Base-by-base conservation (phyloP, 1,284 basidiomycete genomes). In the Abortiporus biennis region DNA sequence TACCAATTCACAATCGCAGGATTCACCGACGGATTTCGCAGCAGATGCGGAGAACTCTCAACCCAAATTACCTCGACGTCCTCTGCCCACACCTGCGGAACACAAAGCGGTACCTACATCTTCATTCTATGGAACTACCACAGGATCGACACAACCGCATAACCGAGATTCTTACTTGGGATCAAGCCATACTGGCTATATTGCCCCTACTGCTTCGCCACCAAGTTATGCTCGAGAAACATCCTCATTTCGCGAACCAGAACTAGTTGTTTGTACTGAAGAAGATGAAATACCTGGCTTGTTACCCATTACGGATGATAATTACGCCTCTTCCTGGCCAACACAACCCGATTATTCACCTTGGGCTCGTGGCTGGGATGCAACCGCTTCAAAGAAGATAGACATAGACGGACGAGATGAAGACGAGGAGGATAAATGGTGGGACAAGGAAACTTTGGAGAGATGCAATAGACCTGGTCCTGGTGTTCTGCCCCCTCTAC, bases 371-470 rank as follows among this genome's bases (percentile, higher is more conserved):
- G 36, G 15, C 21, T 21, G 37, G 9, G 20, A 12, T 17, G 12
- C 37, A 17, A 19, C 3, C 15, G 11, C 34, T 4, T 49, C 51
- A 4, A 61, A 56, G 41, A 61, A 61, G 25, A 54, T 68, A 29
- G 55, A 49, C 43, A 80, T 85, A 51, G 72, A 75, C 58, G 79
- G 74, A 4, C 68, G 81, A 38, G 67, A 69, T 43, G 63, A 63
- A 4, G 56, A 65, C 3, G 79, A 85, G 54, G 85, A 88, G 59
- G 58, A 59, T 17, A 63, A 66, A 33, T 88, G 85, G 85, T 87
- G 78, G 76, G 73, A 84, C 54, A 50, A 65, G 3, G 63, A 66
- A 9, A 53, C 67, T 17, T 69, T 74, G 27, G 64, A 63, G 35
- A 57, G 44, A 36, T 50, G 60, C 50, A 53, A 61, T 32, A 72